These are phyloP conservation scores for Davidsoniella eucalypti DNA, from an alignment of 2,329 filamentous ascomycete species.

Conservation along the genomic window DNA sequence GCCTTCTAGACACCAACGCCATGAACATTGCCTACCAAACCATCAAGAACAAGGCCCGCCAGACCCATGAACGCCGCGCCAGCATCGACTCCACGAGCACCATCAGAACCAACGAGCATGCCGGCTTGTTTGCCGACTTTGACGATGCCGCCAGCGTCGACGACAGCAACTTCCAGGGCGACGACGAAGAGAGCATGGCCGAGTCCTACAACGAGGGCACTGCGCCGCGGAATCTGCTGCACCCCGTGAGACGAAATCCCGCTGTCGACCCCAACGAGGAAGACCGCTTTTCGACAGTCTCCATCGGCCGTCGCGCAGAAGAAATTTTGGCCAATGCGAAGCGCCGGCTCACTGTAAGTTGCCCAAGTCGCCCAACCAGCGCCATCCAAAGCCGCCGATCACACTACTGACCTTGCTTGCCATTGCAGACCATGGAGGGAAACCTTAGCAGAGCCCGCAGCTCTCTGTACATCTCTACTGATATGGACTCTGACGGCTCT, in stretches of 20 bases:
- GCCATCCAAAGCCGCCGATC: neutral
- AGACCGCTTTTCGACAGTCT: conserved; percentile 52
- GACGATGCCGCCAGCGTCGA: conserved; percentile 45
- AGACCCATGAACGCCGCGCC: conserved; percentile 31
- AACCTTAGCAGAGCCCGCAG: conserved; percentile 68
- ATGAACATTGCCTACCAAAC: conserved; percentile 26
- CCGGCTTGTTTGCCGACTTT: conserved; percentile 39
- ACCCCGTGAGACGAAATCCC: conserved; percentile 16
- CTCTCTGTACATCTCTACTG: conserved; percentile 37
- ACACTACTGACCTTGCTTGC: neutral
- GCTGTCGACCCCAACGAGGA: conserved; percentile 24
- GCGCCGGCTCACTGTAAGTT: conserved; percentile 63
- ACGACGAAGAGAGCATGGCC: conserved; percentile 50
- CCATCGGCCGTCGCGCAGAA: conserved; percentile 69
- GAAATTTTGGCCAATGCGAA: conserved; percentile 88
- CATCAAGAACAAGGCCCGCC: conserved; percentile 20
- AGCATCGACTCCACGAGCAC: conserved; percentile 48
- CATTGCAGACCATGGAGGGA: conserved; percentile 69
- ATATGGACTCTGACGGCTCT: conserved; percentile 28
- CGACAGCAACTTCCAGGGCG: conserved; percentile 49
- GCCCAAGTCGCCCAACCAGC: too few species aligned
- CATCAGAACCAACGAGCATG: conserved; percentile 34
- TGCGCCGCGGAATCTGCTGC: conserved; percentile 18
- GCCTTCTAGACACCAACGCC: neutral
- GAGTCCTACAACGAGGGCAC: conserved; percentile 36